Evolutionary conservation across 192 early-diverging fungal genomes (phyloP).

Genomic region (Gamsiella multidivaricata): DNA sequence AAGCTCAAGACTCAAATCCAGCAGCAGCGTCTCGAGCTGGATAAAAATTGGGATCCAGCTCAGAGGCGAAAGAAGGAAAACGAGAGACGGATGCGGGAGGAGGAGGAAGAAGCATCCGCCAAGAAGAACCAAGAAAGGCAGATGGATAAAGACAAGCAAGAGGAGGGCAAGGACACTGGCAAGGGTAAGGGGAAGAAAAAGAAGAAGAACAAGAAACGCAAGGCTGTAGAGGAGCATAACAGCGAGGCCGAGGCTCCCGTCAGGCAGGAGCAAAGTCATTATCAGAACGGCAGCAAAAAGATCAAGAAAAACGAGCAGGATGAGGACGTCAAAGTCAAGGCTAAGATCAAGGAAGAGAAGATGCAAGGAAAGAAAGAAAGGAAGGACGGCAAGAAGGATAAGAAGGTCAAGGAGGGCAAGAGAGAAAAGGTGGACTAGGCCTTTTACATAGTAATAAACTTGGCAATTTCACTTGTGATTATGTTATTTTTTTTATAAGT

Average conservation of each 20-base stretch:
- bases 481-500: too few species aligned
- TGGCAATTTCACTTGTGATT: too few species aligned
- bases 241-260: too few species aligned
- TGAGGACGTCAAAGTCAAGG: not conserved
- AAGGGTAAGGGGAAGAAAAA: not conserved
- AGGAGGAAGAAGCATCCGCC: slow-evolving; percentile 15
- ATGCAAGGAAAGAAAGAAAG: slow-evolving; percentile 11
- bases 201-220: not conserved
- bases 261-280: not conserved
- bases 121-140: slow-evolving; percentile 26
- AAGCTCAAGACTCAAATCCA: slow-evolving; percentile 48
- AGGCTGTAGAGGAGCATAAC: too few species aligned
- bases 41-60: slow-evolving; percentile 45
- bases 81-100: slow-evolving; percentile 49
- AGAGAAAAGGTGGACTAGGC: not conserved
- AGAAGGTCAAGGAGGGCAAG: slow-evolving; percentile 22
- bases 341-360: too few species aligned
- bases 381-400: slow-evolving; percentile 22
- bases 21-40: slow-evolving; percentile 43
- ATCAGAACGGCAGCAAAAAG: too few species aligned
- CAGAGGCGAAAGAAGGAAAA: slow-evolving; percentile 54
- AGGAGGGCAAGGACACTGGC: slow-evolving; percentile 19
- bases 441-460: too few species aligned
- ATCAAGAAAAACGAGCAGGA: slow-evolving; percentile 25
- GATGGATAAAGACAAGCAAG: slow-evolving; percentile 32